Evolutionary conservation across 2,329 filamentous ascomycete species (phyloP).

Genomic region (Apiospora marii): DNA sequence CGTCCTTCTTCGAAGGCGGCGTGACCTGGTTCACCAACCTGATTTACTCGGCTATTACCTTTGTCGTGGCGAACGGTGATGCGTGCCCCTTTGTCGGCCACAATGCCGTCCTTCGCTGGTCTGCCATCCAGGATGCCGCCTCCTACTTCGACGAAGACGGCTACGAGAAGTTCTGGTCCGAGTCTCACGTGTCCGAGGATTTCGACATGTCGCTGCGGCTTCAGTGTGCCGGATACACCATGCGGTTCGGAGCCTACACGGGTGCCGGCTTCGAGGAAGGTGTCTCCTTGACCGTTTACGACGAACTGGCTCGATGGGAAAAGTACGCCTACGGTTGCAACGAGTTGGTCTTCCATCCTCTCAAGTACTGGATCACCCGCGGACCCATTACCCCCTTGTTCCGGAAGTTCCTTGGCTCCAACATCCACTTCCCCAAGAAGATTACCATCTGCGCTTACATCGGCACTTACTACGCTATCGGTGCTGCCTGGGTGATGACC

Average conservation of each 20-base stretch:
- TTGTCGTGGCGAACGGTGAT: conserved; percentile 79
- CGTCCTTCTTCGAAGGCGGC: conserved; percentile 72
- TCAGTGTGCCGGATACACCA: conserved; percentile 75
- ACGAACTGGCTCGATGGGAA: conserved; percentile 85
- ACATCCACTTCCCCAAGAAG: conserved; percentile 78
- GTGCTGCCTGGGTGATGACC: conserved; percentile 77
- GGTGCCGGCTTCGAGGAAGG: conserved; percentile 84
- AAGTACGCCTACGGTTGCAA: conserved; percentile 88
- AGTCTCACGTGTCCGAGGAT: conserved; percentile 81
- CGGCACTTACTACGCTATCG: conserved; percentile 82
- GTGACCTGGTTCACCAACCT: conserved; percentile 78
- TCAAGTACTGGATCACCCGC: conserved; percentile 74
- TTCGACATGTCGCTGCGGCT: conserved; percentile 84
- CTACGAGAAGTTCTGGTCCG: conserved; percentile 83
- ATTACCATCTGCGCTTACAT: conserved; percentile 80
- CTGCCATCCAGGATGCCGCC: conserved; percentile 75
- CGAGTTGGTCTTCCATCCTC: conserved; percentile 81
- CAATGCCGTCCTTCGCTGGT: conserved; percentile 79
- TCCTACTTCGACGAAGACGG: conserved; percentile 72
- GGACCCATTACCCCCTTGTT: conserved; percentile 85
- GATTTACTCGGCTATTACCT: conserved; percentile 79
- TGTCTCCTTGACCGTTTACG: conserved; percentile 84
- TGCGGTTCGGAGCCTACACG: conserved; percentile 76
- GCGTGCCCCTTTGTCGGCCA: conserved; percentile 84
- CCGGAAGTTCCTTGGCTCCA: conserved; percentile 74